These are phyloP conservation scores for Excoecaria agallocha DNA, from an alignment of 345 rosid species.

Conservation along the genomic window DNA sequence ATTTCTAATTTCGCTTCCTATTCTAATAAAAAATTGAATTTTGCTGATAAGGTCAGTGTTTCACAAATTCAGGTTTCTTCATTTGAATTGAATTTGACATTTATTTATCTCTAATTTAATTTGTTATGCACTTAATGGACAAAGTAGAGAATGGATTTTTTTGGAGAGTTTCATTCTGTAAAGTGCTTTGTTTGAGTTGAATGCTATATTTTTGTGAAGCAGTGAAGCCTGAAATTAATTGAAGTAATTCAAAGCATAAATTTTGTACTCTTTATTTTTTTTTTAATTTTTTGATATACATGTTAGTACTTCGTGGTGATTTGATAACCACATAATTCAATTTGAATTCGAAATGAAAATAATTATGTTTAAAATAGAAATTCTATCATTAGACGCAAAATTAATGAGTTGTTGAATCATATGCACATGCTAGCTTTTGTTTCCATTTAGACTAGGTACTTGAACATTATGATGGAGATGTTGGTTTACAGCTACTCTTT, in stretches of 20 bases:
- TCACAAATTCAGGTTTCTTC: too few species aligned
- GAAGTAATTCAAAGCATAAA: background rate
- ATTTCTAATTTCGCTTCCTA: conserved; percentile 34
- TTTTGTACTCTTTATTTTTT: too few species aligned
- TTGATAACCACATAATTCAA: background rate
- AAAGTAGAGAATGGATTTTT: background rate
- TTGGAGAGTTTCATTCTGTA: background rate
- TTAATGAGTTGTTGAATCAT: background rate
- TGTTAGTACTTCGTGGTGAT: background rate
- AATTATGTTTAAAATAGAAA: background rate
- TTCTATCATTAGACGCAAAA: background rate
- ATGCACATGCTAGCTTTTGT: background rate
- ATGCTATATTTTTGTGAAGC: background rate
- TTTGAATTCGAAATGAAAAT: background rate
- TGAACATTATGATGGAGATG: background rate
- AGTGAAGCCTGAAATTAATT: background rate
- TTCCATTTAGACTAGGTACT: background rate
- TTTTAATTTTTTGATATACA: background rate
- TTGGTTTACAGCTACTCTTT: conserved; percentile 16
- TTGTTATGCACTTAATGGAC: background rate
- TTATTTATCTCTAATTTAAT: background rate
- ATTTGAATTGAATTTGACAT: background rate
- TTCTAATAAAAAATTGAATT: conserved; percentile 30
- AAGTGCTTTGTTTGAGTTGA: background rate
- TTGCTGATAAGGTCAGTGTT: conserved; percentile 44